These are phyloP conservation scores for Aspergillus fijiensis DNA, from an alignment of 2,329 filamentous ascomycete genomes.

Conservation along the genomic window DNA sequence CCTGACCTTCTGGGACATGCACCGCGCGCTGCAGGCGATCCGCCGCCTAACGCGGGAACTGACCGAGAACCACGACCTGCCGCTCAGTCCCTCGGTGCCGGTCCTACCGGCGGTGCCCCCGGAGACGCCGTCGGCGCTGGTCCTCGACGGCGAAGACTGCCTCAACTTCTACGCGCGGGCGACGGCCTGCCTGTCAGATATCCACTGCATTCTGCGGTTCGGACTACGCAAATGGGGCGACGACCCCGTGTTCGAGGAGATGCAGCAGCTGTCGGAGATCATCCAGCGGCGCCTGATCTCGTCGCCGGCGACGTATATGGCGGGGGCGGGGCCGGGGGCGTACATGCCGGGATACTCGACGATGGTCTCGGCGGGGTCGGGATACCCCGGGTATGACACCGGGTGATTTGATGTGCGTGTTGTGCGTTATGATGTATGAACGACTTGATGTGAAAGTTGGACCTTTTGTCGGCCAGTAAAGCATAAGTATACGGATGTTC, in stretches of 20 bases:
- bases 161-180: constrained; percentile 36
- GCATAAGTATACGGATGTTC: not conserved
- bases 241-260: constrained; percentile 29
- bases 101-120: constrained; percentile 29
- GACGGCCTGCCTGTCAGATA: constrained; percentile 33
- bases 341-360: constrained; percentile 17
- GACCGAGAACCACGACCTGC: constrained; percentile 51
- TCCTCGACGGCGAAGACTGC: constrained; percentile 32
- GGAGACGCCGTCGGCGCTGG: constrained; percentile 34
- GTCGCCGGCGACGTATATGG: constrained; percentile 22
- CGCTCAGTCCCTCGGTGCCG: constrained; percentile 36
- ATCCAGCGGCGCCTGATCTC: constrained; percentile 28
- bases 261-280: constrained; percentile 31
- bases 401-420: constrained; percentile 5
- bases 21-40: constrained; percentile 73
- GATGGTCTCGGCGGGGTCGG: constrained; percentile 9
- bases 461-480: not conserved
- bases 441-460: not conserved
- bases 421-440: not conserved
- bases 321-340: constrained; percentile 8
- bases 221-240: constrained; percentile 38
- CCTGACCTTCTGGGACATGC: constrained; percentile 82
- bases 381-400: constrained; percentile 16
- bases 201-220: constrained; percentile 34
- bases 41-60: constrained; percentile 58